Conservation (phyloP, 495 filamentous ascomycete species). For the Podospora tetraspora region DNA sequence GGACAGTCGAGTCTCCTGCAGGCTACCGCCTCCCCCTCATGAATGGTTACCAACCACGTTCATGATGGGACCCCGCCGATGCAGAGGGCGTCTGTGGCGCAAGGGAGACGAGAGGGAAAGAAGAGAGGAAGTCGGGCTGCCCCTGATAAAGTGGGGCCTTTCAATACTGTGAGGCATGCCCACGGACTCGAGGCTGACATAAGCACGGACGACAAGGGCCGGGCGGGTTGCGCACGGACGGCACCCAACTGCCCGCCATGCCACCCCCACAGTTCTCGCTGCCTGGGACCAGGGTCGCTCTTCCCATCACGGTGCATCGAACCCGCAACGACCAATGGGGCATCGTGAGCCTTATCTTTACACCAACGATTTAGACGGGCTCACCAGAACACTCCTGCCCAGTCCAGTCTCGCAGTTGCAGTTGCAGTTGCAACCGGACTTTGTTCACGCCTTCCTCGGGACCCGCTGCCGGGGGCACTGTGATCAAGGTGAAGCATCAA, state of each 20-base stretch:
- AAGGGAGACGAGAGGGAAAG: not conserved
- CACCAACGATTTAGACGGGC: slow-evolving; percentile 7
- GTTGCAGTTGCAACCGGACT: not conserved
- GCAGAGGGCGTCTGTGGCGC: not conserved
- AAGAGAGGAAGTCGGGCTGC: not conserved
- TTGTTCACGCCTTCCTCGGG: not conserved
- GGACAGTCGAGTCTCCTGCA: not conserved
- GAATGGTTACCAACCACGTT: slow-evolving; percentile 2
- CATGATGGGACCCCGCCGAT: not conserved
- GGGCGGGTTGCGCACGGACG: slow-evolving; percentile 2
- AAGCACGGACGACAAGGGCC: not conserved
- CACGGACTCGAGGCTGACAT: not conserved
- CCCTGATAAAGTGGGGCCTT: slow-evolving; percentile 3
- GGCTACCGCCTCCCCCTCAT: not conserved
- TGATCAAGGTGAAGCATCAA: not conserved
- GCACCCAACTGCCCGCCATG: not conserved
- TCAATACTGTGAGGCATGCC: not conserved
- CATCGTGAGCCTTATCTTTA: slow-evolving; percentile 16
- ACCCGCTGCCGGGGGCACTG: not conserved
- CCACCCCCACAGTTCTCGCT: not conserved
- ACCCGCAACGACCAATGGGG: slow-evolving; percentile 9
- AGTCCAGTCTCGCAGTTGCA: not conserved
- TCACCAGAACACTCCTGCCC: not conserved
- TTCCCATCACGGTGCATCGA: not conserved
- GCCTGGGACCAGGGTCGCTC: not conserved